phyloP scores from a whole-genome alignment of 495 filamentous ascomycete genomes.

The Neurospora tetraspora region DNA sequence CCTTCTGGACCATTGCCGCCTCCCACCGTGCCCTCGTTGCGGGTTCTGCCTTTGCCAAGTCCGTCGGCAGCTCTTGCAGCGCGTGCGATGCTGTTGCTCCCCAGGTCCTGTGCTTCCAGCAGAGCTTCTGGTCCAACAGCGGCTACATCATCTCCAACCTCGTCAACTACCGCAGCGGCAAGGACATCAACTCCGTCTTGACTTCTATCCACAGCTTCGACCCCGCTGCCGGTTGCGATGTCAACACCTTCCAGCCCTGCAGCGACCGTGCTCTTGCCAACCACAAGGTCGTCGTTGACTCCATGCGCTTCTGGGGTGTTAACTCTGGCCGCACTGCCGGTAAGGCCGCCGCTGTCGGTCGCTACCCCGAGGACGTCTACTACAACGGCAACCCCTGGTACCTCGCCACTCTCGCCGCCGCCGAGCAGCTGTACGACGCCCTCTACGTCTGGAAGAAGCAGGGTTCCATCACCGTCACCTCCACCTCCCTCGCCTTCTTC shows the following conservation, averaged over 20 bases:
- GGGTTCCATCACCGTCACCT: conserved; percentile 43
- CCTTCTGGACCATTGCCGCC: conserved; percentile 44
- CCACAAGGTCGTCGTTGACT: conserved; percentile 53
- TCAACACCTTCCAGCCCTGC: conserved; percentile 53
- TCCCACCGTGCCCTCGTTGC: conserved; percentile 49
- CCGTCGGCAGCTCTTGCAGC: conserved; percentile 31
- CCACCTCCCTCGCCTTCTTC: conserved; percentile 49
- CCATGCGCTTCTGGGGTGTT: conserved; percentile 54
- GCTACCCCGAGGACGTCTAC: conserved; percentile 61
- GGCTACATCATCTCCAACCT: conserved; percentile 50
- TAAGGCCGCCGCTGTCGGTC: conserved; percentile 50
- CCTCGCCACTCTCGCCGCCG: conserved; percentile 52
- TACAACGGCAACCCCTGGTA: conserved; percentile 61
- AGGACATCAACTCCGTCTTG: conserved; percentile 54
- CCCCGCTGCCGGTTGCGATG: conserved; percentile 45
- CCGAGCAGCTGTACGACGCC: conserved; percentile 57
- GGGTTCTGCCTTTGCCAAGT: conserved; percentile 47
- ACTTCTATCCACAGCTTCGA: conserved; percentile 57
- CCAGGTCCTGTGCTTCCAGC: conserved; percentile 50
- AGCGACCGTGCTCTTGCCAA: conserved; percentile 52
- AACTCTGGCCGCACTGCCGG: conserved; percentile 42
- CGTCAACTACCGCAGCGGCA: conserved; percentile 40
- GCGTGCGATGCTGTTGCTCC: conserved; percentile 46
- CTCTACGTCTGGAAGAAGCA: conserved; percentile 48
- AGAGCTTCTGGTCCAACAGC: conserved; percentile 50